phyloP scores from a whole-genome alignment of 345 rosid species.

The Brassica cretica region DNA sequence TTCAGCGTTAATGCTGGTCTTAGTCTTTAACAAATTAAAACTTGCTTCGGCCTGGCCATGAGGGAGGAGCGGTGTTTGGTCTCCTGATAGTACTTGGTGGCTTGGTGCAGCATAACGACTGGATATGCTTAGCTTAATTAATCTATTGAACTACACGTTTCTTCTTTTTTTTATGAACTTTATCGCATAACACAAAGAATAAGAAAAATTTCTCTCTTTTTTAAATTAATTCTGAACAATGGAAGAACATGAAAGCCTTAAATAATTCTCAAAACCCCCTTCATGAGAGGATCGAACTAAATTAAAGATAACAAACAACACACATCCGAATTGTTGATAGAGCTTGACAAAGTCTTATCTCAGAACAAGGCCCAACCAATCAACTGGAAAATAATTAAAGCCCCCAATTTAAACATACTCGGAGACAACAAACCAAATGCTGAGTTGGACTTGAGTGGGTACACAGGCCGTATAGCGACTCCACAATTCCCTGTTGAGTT shows the following conservation, averaged over 20 bases:
- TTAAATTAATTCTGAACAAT: neutral
- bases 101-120: neutral
- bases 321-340: neutral
- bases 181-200: neutral
- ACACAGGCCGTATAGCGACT: neutral
- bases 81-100: neutral
- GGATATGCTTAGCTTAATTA: neutral
- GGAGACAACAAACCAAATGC: neutral
- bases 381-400: neutral
- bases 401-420: neutral
- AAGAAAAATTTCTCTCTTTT: neutral
- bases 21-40: neutral
- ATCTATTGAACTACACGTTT: neutral
- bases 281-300: neutral
- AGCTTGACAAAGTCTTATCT: neutral
- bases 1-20: no score
- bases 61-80: neutral
- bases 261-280: neutral
- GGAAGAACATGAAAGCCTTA: neutral
- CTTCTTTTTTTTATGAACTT: neutral
- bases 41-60: neutral
- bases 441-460: slow-evolving; percentile 6
- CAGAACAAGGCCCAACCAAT: neutral
- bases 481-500: neutral
- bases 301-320: neutral